These are phyloP conservation scores for Wickerhamiella siamensis DNA, from an alignment of 805 yeast genomes.

Conservation along the genomic window DNA sequence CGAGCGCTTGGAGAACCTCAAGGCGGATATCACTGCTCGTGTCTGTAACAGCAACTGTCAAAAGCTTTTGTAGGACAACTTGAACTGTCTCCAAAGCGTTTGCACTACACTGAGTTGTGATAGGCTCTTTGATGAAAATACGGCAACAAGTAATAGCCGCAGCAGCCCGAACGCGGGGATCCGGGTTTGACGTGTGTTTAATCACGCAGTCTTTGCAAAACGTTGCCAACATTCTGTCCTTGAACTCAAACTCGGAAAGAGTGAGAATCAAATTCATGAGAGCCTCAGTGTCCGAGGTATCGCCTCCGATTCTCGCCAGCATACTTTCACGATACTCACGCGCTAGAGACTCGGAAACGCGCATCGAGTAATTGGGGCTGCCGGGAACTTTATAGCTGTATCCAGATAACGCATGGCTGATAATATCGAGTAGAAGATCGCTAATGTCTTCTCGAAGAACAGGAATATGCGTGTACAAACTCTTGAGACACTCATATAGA, in stretches of 20 bases:
- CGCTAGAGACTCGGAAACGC: constrained; percentile 32
- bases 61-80: constrained; percentile 65
- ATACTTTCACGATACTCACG: constrained; percentile 62
- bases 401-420: constrained; percentile 70
- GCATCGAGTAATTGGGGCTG: constrained; percentile 46
- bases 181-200: constrained; percentile 69
- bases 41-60: constrained; percentile 78
- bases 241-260: constrained; percentile 60
- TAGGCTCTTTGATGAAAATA: constrained; percentile 62
- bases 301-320: constrained; percentile 54
- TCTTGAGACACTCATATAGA: constrained; percentile 60
- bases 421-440: constrained; percentile 50
- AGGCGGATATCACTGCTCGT: constrained; percentile 73
- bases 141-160: constrained; percentile 77
- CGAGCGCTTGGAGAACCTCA: constrained; percentile 60
- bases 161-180: constrained; percentile 62
- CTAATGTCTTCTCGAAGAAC: constrained; percentile 63
- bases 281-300: constrained; percentile 33
- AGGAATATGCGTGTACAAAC: constrained; percentile 59
- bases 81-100: constrained; percentile 71
- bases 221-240: constrained; percentile 64
- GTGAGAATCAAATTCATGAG: constrained; percentile 69
- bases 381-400: constrained; percentile 74
- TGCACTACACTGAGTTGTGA: constrained; percentile 70
- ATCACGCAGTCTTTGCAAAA: constrained; percentile 76